Percentiles rank a stretch among this genome's conserved stretches.
Conservation (phyloP, 495 filamentous ascomycete species). For the Immersiella caudata region DNA sequence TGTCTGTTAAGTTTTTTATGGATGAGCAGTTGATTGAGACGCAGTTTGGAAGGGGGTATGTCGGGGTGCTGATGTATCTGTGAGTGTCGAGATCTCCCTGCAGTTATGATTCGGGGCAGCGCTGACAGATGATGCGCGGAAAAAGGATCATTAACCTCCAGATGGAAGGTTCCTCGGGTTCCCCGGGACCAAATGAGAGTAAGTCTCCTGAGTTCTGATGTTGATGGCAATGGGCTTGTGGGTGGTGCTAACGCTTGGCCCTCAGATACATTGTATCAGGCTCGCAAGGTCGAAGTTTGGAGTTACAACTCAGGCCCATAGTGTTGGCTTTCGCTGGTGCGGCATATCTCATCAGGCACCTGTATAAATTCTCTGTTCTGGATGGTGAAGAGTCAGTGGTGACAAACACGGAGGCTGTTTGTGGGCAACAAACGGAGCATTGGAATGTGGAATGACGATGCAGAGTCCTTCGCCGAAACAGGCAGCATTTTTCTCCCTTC, state of each 20-base stretch:
- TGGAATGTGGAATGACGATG: constrained; percentile 1
- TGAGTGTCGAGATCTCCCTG: constrained; percentile 29
- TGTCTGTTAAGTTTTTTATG: constrained; percentile 57
- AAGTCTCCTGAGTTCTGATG: not conserved
- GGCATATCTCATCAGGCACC: not conserved
- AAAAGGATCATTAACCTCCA: constrained; percentile 53
- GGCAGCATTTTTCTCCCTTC: not conserved
- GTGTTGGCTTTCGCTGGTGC: not conserved
- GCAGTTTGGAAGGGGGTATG: constrained; percentile 54
- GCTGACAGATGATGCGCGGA: not conserved
- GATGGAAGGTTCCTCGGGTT: constrained; percentile 55
- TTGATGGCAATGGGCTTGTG: not conserved
- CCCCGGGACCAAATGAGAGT: constrained; percentile 48
- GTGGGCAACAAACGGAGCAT: not conserved
- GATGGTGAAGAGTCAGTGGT: not conserved
- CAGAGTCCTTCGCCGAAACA: not conserved
- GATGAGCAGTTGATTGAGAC: constrained; percentile 53
- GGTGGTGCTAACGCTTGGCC: not conserved
- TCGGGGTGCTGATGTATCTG: constrained; percentile 53
- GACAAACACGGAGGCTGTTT: not conserved
- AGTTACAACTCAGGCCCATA: constrained; percentile 35
- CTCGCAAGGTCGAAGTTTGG: constrained; percentile 43
- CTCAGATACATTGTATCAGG: constrained; percentile 47
- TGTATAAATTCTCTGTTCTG: not conserved
- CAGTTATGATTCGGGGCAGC: not conserved